phyloP scores from a whole-genome alignment of 441 rosid species.

The Pelargonium fulgidum region DNA sequence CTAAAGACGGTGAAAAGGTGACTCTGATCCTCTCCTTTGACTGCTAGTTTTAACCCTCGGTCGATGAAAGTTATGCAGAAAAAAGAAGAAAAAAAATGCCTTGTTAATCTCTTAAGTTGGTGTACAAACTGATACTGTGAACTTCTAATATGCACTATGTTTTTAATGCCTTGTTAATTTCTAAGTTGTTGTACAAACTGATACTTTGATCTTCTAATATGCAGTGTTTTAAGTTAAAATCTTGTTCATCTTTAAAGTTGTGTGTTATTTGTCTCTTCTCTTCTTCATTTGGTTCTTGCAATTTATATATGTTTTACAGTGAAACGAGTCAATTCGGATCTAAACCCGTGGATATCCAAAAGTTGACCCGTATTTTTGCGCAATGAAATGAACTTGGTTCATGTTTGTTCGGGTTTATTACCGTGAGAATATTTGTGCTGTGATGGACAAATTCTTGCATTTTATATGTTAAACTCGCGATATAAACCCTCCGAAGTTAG shows the following conservation, averaged over 20 bases:
- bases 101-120: not conserved
- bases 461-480: no score
- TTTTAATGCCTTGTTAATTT: constrained; percentile 22
- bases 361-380: no score
- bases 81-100: constrained; percentile 23
- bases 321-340: no score
- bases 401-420: no score
- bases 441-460: no score
- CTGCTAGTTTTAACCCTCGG: constrained; percentile 62
- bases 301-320: not conserved
- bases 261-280: not conserved
- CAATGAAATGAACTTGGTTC: no score
- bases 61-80: constrained; percentile 17
- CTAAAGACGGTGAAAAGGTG: constrained; percentile 35
- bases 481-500: no score
- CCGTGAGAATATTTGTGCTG: no score
- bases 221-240: not conserved
- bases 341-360: no score
- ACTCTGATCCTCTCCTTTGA: constrained; percentile 50
- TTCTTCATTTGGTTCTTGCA: not conserved
- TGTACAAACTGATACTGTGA: constrained; percentile 33
- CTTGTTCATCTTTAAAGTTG: not conserved
- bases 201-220: constrained; percentile 9
- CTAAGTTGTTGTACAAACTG: constrained; percentile 6
- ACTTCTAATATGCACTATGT: constrained; percentile 54